Conservation (phyloP, 768 basidiomycete genomes). For the Crucibulum laeve region DNA sequence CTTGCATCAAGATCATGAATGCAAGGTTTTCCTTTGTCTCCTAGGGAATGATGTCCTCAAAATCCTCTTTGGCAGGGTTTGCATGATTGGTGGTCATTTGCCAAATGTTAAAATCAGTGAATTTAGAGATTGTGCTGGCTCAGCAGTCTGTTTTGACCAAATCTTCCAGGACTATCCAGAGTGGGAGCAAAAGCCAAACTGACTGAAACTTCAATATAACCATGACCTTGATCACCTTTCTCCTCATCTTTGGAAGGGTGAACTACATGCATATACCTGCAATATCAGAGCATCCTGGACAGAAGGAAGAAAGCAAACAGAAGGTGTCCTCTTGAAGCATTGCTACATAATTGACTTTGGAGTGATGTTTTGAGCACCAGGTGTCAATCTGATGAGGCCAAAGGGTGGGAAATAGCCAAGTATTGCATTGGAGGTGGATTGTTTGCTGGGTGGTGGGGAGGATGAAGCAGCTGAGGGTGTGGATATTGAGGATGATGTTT, state of each 20-base stretch:
- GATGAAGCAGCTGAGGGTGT: too few species aligned
- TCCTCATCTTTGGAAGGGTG: conserved; percentile 16
- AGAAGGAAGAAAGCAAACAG: conserved; percentile 5
- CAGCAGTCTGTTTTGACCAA: conserved; percentile 13
- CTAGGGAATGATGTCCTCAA: conserved; percentile 24
- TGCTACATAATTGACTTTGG: conserved; percentile 4
- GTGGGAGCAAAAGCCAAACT: conserved; percentile 13
- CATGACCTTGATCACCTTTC: conserved; percentile 19
- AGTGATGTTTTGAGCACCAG: not conserved
- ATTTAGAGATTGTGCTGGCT: conserved; percentile 11
- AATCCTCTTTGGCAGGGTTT: conserved; percentile 17
- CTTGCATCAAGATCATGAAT: conserved; percentile 13
- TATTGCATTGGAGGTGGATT: conserved; percentile 18
- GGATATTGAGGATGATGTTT: too few species aligned
- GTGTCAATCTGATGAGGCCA: conserved; percentile 18
- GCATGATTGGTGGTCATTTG: conserved; percentile 19
- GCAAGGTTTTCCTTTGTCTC: conserved; percentile 14
- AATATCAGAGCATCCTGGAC: conserved; percentile 13
- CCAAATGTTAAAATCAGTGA: conserved; percentile 13
- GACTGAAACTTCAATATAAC: conserved; percentile 13
- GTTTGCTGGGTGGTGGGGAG: too few species aligned
- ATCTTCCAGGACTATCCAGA: conserved; percentile 13
- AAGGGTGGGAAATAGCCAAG: conserved; percentile 21
- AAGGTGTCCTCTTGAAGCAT: not conserved
- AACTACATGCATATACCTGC: conserved; percentile 11